Base-by-base conservation (phyloP, 164 flowering plant genomes). In the Sedum album region DNA sequence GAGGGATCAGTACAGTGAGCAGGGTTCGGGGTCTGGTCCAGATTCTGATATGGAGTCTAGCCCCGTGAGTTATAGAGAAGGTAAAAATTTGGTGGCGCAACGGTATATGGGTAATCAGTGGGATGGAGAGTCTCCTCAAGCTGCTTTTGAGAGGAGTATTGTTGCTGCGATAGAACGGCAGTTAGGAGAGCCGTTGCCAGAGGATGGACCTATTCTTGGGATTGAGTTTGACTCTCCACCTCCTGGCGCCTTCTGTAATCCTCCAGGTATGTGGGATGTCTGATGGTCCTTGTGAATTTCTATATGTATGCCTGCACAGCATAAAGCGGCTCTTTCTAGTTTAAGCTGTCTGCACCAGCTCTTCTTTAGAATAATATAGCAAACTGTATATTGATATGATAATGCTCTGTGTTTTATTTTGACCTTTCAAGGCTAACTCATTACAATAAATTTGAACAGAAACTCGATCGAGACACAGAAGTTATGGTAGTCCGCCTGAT, bases 1-100 rank as follows among this genome's bases (percentile, higher is more conserved):
- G 11, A 73, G 38, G 38, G 38, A 44, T 44, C 48, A 44, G 48
- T 44, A 44, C 48, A 44, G 48, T 44, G 48, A 44, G 48, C 48
- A 44, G 48, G 48, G 48, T 7, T 44, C 48, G 20, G 48, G 48
- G 48, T 44, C 48, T 44, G 48, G 48, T 44, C 48, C 48, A 0
- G 48, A 44, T 44, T 44, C 48, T 1, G 48, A 44, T 44, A 44
- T 44, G 48, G 48, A 44, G 48, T 44, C 48, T 15, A 17, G 18
- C 17, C 48, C 48, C 5, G 48, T 44, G 15, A 44, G 48, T 44
- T 44, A 44, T 44, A 44, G 48, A 44, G 18, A 44, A 44, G 48
- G 48, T 3, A 11, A 44, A 44, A 44, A 44, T 44, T 17, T 15
- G 48, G 48, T 11, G 1, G 11, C 48, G 4, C 48, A 17, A 18